Conservation (phyloP, 2,329 filamentous ascomycete species). For the Cercospora sp. region DNA sequence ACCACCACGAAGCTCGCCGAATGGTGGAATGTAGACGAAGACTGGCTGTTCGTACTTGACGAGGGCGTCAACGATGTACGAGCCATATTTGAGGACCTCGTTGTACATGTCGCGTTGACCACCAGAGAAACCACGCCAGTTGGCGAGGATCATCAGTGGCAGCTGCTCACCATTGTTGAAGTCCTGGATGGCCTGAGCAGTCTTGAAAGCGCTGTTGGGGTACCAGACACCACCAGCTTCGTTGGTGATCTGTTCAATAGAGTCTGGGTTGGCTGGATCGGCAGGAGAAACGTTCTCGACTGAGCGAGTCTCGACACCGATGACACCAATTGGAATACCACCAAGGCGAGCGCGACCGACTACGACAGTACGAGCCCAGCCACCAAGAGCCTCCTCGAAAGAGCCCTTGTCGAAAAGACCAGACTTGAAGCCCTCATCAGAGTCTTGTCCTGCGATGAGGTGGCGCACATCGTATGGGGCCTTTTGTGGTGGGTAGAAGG, state of each 20-base stretch:
- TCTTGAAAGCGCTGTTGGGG: conserved; percentile 99
- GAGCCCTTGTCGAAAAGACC: conserved; percentile 97
- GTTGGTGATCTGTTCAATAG: conserved; percentile 89
- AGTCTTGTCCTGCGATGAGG: conserved; percentile 85
- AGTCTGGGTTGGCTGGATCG: conserved; percentile 96
- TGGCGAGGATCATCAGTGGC: conserved; percentile 97
- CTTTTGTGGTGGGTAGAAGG: conserved; percentile 77
- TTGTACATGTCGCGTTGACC: conserved; percentile 99
- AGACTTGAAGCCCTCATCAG: conserved; percentile 80
- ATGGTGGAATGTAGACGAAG: conserved; percentile 98
- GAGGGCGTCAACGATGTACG: conserved; percentile 96
- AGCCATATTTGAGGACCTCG: conserved; percentile 98
- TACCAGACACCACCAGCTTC: conserved; percentile 99
- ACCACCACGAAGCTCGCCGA: conserved; percentile 94
- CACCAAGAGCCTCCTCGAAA: conserved; percentile 93
- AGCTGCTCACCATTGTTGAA: conserved; percentile 99
- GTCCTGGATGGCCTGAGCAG: conserved; percentile 95
- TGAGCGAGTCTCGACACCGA: conserved; percentile 90
- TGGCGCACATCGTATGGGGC: conserved; percentile 89
- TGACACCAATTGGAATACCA: conserved; percentile 97
- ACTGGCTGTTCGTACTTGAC: conserved; percentile 98
- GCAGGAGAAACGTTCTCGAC: conserved; percentile 97
- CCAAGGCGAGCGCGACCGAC: conserved; percentile 94
- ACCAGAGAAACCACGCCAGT: conserved; percentile 99
- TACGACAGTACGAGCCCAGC: conserved; percentile 96